phyloP scores from a whole-genome alignment of 495 filamentous ascomycete species.

The Penicillium coprophilum region DNA sequence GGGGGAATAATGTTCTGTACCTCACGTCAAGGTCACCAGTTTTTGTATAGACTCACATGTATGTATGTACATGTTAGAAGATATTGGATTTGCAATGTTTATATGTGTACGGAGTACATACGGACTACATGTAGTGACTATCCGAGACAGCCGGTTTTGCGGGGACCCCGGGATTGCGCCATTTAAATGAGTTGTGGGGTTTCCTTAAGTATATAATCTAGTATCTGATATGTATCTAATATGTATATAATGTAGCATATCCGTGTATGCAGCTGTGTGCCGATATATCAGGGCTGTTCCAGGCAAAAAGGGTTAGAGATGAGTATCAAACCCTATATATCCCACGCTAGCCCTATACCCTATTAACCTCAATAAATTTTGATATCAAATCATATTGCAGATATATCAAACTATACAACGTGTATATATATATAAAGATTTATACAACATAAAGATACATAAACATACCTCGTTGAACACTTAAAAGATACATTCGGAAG shows the following conservation, averaged over 20 bases:
- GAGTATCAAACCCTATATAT: neutral
- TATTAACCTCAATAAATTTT: neutral
- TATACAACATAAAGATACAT: neutral
- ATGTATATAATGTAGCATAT: neutral
- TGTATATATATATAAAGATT: neutral
- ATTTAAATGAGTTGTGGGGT: neutral
- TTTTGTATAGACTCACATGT: neutral
- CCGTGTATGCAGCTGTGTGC: too few species aligned
- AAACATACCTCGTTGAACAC: too few species aligned
- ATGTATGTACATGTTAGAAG: neutral
- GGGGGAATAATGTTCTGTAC: too few species aligned
- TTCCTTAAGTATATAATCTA: neutral
- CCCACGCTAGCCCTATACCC: neutral
- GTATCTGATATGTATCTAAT: too few species aligned
- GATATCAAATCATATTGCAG: neutral
- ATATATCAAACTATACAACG: neutral
- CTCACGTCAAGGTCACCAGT: neutral
- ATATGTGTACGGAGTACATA: neutral
- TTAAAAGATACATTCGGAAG: neutral
- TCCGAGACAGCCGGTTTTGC: conserved; percentile 7
- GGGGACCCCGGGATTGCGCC: conserved; percentile 13
- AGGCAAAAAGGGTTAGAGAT: too few species aligned
- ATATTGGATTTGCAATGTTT: neutral
- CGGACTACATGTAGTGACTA: neutral
- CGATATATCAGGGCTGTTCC: too few species aligned